Conservation (phyloP, 2,329 filamentous ascomycete species). For the Aspergillus unguis region DNA sequence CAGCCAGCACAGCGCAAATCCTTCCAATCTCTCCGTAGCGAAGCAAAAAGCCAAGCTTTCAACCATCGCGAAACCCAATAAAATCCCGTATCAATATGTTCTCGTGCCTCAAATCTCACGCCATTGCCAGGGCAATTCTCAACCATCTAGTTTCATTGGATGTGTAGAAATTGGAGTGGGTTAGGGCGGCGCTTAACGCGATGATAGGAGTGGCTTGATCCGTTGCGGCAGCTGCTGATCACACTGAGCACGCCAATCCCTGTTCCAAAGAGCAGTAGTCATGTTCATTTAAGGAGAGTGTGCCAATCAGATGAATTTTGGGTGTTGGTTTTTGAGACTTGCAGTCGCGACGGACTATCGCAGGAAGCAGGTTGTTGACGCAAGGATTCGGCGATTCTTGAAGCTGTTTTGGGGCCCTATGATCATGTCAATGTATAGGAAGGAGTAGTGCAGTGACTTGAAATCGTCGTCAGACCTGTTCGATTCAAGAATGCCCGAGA, state of each 20-base stretch:
- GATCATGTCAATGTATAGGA: background rate
- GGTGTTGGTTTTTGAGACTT: too few species aligned
- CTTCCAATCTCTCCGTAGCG: background rate
- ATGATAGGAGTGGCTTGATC: slow-evolving; percentile 8
- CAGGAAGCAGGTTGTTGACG: too few species aligned
- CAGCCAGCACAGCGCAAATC: background rate
- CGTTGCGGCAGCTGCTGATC: slow-evolving; percentile 7
- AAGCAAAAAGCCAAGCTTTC: background rate
- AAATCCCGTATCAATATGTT: background rate
- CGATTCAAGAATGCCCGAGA: background rate
- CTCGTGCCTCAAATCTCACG: background rate
- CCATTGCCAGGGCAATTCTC: background rate
- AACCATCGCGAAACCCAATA: background rate
- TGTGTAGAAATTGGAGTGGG: background rate
- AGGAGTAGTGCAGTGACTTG: background rate
- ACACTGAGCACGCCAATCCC: background rate
- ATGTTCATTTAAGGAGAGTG: too few species aligned
- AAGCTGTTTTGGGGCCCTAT: too few species aligned
- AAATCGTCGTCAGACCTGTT: background rate
- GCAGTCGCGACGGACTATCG: background rate
- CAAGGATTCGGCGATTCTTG: too few species aligned
- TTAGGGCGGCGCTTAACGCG: slow-evolving; percentile 13
- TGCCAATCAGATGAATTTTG: too few species aligned
- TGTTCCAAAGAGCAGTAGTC: background rate
- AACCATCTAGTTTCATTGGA: slow-evolving; percentile 5